Evolutionary conservation across 2,329 filamentous ascomycete species (phyloP).

Genomic region (Pseudopyricularia cyperi): DNA sequence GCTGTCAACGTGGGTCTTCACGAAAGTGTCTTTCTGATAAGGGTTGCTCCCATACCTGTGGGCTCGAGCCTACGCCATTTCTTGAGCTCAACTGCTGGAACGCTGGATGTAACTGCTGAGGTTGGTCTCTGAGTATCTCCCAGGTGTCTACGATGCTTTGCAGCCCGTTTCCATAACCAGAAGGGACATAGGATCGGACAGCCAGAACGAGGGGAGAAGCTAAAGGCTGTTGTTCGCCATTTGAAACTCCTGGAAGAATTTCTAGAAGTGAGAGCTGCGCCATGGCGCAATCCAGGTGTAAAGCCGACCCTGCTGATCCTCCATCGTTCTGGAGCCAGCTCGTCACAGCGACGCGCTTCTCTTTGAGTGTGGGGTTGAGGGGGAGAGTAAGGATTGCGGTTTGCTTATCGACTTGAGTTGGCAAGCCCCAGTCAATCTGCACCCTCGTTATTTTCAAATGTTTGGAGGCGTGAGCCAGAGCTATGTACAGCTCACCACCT

Average conservation of each 20-base stretch:
- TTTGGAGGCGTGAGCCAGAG: conserved; percentile 54
- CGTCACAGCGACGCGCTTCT: conserved; percentile 42
- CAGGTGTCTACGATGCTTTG: conserved; percentile 72
- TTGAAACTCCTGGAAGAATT: conserved; percentile 53
- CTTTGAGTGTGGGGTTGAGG: conserved; percentile 39
- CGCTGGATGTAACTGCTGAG: conserved; percentile 56
- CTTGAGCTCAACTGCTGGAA: conserved; percentile 60
- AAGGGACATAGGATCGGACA: conserved; percentile 52
- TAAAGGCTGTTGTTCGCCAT: conserved; percentile 37
- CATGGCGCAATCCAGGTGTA: conserved; percentile 35
- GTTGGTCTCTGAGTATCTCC: conserved; percentile 58
- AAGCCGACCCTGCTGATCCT: conserved; percentile 14
- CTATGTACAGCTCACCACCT: conserved; percentile 42
- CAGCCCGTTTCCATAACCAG: conserved; percentile 17
- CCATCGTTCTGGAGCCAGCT: conserved; percentile 40
- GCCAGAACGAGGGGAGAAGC: conserved; percentile 54
- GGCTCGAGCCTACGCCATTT: neutral
- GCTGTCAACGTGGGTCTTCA: no score
- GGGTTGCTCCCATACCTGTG: conserved; percentile 3
- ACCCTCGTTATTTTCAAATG: conserved; percentile 65
- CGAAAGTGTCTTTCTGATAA: no score
- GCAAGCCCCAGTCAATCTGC: conserved; percentile 57
- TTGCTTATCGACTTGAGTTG: conserved; percentile 40
- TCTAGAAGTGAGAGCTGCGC: conserved; percentile 61
- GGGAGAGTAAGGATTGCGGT: conserved; percentile 28